phyloP scores from a whole-genome alignment of 345 rosid genomes.

The Populus euphratica region DNA sequence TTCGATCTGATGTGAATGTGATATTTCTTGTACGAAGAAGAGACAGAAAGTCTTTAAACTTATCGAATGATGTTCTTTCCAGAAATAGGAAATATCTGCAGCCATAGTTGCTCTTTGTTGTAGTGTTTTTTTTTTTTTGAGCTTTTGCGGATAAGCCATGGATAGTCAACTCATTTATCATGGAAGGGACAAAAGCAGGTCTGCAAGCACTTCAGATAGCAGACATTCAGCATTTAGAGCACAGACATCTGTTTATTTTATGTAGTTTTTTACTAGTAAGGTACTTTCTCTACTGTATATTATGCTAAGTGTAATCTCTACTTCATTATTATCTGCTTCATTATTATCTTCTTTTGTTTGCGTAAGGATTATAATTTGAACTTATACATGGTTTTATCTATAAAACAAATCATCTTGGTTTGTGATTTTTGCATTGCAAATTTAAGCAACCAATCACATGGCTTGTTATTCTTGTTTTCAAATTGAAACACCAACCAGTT shows the following conservation, averaged over 20 bases:
- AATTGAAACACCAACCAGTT: background rate
- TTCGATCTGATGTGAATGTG: background rate
- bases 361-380: background rate
- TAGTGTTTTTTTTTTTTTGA: background rate
- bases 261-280: background rate
- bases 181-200: background rate
- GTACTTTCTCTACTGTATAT: background rate
- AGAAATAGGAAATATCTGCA: background rate
- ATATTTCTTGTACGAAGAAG: background rate
- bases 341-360: background rate
- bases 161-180: slow-evolving; percentile 13
- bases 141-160: background rate
- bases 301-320: background rate
- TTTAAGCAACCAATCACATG: background rate
- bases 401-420: background rate
- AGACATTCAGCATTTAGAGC: background rate
- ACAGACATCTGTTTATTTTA: background rate
- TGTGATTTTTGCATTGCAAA: background rate
- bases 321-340: too few relatives aligned
- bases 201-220: background rate
- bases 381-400: background rate
- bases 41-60: background rate
- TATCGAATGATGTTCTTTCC: background rate
- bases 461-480: background rate
- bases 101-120: background rate